Evolutionary conservation across 2,329 filamentous ascomycete genomes (phyloP).

Genomic region (Parascedosporium putredinis): DNA sequence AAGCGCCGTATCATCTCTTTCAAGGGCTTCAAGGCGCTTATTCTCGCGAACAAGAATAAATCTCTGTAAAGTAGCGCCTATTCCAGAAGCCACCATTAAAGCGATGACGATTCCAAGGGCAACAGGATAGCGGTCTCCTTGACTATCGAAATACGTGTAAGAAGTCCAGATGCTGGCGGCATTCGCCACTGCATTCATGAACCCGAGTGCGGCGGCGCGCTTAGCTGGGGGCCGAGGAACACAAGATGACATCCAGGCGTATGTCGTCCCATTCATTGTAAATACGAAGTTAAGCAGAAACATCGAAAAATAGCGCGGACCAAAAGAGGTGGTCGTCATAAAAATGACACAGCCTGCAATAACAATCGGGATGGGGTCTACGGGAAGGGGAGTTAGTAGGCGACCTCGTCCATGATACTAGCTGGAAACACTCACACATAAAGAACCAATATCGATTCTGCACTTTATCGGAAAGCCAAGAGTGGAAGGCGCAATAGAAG

Average conservation of each 20-base stretch:
- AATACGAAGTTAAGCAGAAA: conserved; percentile 48
- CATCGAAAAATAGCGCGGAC: conserved; percentile 42
- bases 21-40: conserved; percentile 27
- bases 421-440: conserved; percentile 4
- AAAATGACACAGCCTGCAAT: conserved; percentile 32
- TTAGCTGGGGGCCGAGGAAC: conserved; percentile 43
- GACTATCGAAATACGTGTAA: conserved; percentile 31
- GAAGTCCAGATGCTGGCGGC: conserved; percentile 40
- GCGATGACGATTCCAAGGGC: conserved; percentile 30
- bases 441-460: conserved; percentile 12
- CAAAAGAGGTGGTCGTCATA: conserved; percentile 40
- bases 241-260: conserved; percentile 38
- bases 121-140: conserved; percentile 26
- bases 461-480: conserved; percentile 8
- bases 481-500: conserved; percentile 38
- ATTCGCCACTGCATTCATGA: conserved; percentile 46
- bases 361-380: conserved; percentile 36
- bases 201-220: conserved; percentile 40
- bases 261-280: conserved; percentile 38
- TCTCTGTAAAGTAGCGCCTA: conserved; percentile 17
- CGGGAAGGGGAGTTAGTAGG: neutral
- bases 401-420: neutral
- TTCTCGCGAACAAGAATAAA: conserved; percentile 28
- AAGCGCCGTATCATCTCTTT: conserved; percentile 24
- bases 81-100: conserved; percentile 17